Conservation (phyloP, 2,329 filamentous ascomycete species). For the Thielaviopsis cerberus region DNA sequence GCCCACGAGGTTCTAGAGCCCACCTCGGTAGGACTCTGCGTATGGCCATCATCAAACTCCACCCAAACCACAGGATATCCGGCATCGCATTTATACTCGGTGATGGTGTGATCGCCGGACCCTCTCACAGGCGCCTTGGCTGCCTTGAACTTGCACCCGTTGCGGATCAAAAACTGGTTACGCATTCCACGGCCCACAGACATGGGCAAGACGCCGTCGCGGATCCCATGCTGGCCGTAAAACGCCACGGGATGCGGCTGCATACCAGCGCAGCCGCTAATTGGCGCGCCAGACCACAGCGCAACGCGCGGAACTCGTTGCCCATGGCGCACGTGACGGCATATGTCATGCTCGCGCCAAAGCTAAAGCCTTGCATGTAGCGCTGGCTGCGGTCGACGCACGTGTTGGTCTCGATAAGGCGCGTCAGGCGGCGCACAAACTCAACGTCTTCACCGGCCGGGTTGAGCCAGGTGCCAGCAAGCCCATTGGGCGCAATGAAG, state of each 20-base stretch:
- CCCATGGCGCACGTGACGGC: conserved; percentile 23
- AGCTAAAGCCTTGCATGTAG: conserved; percentile 27
- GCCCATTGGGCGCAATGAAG: conserved; percentile 24
- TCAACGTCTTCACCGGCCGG: conserved; percentile 22
- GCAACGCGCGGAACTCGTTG: conserved; percentile 20
- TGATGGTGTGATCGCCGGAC: conserved; percentile 14
- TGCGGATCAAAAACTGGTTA: conserved; percentile 20
- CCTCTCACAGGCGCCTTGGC: conserved; percentile 14
- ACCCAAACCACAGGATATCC: conserved; percentile 18
- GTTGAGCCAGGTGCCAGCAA: conserved; percentile 25
- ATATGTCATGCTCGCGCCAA: conserved; percentile 25
- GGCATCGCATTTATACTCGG: conserved; percentile 16
- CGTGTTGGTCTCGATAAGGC: conserved; percentile 21
- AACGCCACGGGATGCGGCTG: conserved; percentile 19
- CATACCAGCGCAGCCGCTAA: conserved; percentile 19
- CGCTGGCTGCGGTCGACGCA: conserved; percentile 24
- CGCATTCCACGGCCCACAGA: conserved; percentile 17
- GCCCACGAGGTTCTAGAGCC: conserved; percentile 2
- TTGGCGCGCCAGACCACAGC: conserved; percentile 16
- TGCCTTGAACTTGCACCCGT: conserved; percentile 18
- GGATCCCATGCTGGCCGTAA: conserved; percentile 21
- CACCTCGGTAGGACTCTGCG: conserved; percentile 4
- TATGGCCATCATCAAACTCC: conserved; percentile 13
- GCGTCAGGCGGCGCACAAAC: conserved; percentile 23
- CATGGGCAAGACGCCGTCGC: conserved; percentile 20